These are phyloP conservation scores for Aurifilum marmelostoma DNA, from an alignment of 2,329 filamentous ascomycete genomes.

Conservation along the genomic window DNA sequence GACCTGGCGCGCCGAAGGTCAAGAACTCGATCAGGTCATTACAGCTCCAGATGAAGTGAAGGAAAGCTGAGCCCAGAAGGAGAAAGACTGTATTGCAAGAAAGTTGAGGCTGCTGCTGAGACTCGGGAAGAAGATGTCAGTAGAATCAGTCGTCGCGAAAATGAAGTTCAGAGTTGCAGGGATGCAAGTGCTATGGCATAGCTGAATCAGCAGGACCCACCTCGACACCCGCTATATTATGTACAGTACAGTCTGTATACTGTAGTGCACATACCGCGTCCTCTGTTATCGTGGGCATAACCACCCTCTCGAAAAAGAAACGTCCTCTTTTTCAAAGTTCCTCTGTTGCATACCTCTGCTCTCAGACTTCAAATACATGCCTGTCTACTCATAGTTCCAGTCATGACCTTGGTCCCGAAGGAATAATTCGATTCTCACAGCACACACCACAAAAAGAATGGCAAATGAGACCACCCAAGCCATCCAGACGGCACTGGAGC, in stretches of 20 bases:
- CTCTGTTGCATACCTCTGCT: neutral
- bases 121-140: constrained; percentile 27
- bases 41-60: constrained; percentile 13
- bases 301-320: neutral
- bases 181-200: neutral
- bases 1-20: constrained; percentile 24
- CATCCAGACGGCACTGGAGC: constrained; percentile 50
- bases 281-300: neutral
- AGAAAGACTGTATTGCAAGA: constrained; percentile 1
- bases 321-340: neutral
- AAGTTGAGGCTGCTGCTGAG: constrained; percentile 25
- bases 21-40: constrained; percentile 26
- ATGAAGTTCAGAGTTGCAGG: constrained; percentile 9
- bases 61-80: neutral
- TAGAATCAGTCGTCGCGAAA: constrained; percentile 29
- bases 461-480: constrained; percentile 42
- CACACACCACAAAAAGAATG: constrained; percentile 35
- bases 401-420: neutral
- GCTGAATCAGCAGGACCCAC: constrained; percentile 32
- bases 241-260: neutral
- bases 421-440: neutral
- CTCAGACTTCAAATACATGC: neutral
- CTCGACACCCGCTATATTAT: neutral
- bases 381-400: neutral
- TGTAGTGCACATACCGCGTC: neutral